These are phyloP conservation scores for Gastrolobium villosum DNA, from an alignment of 306 rosid species.

Conservation along the genomic window DNA sequence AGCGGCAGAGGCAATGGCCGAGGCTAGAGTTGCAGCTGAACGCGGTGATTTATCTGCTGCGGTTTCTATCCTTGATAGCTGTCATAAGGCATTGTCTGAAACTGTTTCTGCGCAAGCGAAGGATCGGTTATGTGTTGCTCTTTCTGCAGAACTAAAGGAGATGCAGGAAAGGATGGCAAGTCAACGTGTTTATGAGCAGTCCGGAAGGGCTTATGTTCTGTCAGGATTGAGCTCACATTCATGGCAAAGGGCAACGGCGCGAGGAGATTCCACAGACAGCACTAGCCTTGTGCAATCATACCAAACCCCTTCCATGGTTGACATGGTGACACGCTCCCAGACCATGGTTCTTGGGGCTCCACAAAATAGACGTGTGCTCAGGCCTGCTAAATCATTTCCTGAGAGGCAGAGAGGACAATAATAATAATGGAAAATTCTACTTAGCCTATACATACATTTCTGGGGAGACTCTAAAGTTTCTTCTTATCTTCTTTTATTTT, in stretches of 20 bases:
- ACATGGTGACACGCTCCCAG: conserved; percentile 90
- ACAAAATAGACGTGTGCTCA: conserved; percentile 58
- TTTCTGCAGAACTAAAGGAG: conserved; percentile 85
- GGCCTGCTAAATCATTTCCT: conserved; percentile 75
- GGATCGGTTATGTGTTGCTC: conserved; percentile 72
- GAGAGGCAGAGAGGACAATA: conserved; percentile 59
- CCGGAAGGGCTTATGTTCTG: conserved; percentile 93
- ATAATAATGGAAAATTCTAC: conserved; percentile 40
- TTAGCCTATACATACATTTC: conserved; percentile 46
- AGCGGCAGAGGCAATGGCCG: conserved; percentile 86
- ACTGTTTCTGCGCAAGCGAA: conserved; percentile 73
- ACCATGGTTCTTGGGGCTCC: conserved; percentile 70
- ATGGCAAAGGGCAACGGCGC: conserved; percentile 94
- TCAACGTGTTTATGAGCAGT: conserved; percentile 82
- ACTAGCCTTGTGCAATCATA: conserved; percentile 79
- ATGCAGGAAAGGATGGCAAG: conserved; percentile 96
- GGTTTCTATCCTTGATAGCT: conserved; percentile 78
- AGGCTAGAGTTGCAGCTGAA: conserved; percentile 88
- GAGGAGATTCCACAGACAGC: conserved; percentile 89
- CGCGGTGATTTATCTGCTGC: conserved; percentile 78
- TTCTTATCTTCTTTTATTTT: conserved; percentile 46
- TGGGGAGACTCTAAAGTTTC: conserved; percentile 51
- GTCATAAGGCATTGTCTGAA: conserved; percentile 69
- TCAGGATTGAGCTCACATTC: conserved; percentile 99
- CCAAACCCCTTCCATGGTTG: conserved; percentile 94